phyloP scores from a whole-genome alignment of 371 early-diverging fungal genomes.

The Circinella minor region DNA sequence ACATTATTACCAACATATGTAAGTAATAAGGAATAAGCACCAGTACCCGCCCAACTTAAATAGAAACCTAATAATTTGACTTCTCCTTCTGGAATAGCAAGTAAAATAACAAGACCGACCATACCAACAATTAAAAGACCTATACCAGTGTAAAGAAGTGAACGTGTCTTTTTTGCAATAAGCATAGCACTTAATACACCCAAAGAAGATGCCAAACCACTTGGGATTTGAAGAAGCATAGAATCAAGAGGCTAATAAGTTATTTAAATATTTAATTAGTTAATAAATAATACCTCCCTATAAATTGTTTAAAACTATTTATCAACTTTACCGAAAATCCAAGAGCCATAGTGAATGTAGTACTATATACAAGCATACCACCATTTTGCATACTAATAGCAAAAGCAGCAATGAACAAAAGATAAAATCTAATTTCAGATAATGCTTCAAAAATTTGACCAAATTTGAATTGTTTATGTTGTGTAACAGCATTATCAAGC shows the following conservation, averaged over 20 bases:
- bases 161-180: conserved; percentile 23
- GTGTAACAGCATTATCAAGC: conserved; percentile 37
- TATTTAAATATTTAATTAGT: too few species aligned
- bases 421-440: conserved; percentile 35
- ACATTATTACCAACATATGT: conserved; percentile 34
- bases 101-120: conserved; percentile 31
- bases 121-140: conserved; percentile 18
- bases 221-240: conserved; percentile 37
- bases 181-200: conserved; percentile 19
- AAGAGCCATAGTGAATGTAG: conserved; percentile 32
- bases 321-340: conserved; percentile 25
- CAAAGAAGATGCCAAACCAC: conserved; percentile 24
- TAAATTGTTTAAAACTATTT: too few species aligned
- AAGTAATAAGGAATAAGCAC: conserved; percentile 30
- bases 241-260: conserved; percentile 14
- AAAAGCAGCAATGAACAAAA: conserved; percentile 23
- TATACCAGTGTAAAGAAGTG: conserved; percentile 22
- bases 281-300: too few species aligned
- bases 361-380: conserved; percentile 36
- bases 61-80: conserved; percentile 37
- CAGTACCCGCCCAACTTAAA: conserved; percentile 29
- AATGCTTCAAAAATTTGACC: conserved; percentile 35
- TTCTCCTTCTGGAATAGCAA: conserved; percentile 22
- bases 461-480: conserved; percentile 23
- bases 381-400: conserved; percentile 34